phyloP scores from a whole-genome alignment of 305 asterid species.

The Fraxinus floribunda region DNA sequence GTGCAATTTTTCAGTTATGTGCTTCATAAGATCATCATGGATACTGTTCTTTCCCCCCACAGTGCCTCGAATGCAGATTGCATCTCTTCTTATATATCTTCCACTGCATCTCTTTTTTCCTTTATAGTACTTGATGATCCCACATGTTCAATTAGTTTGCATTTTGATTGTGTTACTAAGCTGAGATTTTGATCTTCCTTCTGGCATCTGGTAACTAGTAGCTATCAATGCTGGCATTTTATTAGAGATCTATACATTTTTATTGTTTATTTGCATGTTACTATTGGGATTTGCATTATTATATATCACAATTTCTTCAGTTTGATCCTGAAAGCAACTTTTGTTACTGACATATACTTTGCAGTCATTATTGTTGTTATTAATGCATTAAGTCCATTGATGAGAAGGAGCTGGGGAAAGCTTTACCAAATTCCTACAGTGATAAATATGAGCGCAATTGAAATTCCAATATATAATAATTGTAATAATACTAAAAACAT shows the following conservation, averaged over 20 bases:
- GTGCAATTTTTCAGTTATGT: neutral
- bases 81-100: neutral
- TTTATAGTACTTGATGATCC: neutral
- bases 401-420: neutral
- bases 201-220: neutral
- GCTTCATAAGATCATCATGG: neutral
- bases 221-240: neutral
- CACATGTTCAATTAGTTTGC: neutral
- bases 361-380: neutral
- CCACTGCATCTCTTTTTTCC: neutral
- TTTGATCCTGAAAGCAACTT: neutral
- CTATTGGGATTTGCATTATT: neutral
- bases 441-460: too few species aligned
- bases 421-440: too few species aligned
- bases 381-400: neutral
- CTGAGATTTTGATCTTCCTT: neutral
- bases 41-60: neutral
- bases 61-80: neutral
- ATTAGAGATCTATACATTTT: neutral
- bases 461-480: neutral
- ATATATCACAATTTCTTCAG: neutral
- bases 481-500: neutral
- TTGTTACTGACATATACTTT: neutral
- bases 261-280: neutral
- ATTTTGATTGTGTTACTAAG: neutral